Evolutionary conservation across 768 basidiomycete species (phyloP), one percentile per base, ranked within the genome.

Genomic region (Daedaleopsis nitida): DNA sequence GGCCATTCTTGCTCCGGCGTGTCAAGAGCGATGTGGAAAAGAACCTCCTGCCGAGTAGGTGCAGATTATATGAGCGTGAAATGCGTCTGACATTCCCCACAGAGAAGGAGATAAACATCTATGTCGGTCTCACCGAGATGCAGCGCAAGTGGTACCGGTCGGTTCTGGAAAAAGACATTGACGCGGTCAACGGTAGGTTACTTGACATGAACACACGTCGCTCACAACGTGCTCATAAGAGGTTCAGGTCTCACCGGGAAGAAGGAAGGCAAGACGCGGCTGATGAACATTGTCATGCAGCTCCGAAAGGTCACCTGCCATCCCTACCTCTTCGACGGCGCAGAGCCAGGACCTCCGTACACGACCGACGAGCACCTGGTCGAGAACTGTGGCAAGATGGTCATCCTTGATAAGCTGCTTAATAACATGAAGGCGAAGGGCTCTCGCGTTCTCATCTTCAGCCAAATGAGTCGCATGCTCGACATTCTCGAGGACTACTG

Each of bases 281-380:
- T 98, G 53, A 94, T 98, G 88, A 99, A 98, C 72, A 95, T 99
- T 82, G 97, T 98, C 62, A 98, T 98, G 97, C 97, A 99, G 82
- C 82, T 91, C 43, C 87, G 89, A 62, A 94, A 90, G 81, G 93
- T 92, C 43, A 92, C 91, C 11, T 94, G 92, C 64, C 92, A 94
- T 70, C 94, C 94, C 0, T 95, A 96, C 71, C 83, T 96, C 37
- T 95, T 96, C 69, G 94, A 96, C 67, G 94, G 94, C 9, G 94
- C 94, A n/a, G 96, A 99, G 78, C 97, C 97, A 1, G 96, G 97
- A 34, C 97, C 96, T 1, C 97, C 97, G 0, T 99, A 96, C 75
- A 98, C 96, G 4, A 98, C 96, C 0, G 96, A 98, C 72, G 95
- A 96, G 73, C 97, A 99, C 73, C 83, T 99, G 42, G 82, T 98